Evolutionary conservation across 257 asterid species (phyloP).

Genomic region (Primulina eburnea): DNA sequence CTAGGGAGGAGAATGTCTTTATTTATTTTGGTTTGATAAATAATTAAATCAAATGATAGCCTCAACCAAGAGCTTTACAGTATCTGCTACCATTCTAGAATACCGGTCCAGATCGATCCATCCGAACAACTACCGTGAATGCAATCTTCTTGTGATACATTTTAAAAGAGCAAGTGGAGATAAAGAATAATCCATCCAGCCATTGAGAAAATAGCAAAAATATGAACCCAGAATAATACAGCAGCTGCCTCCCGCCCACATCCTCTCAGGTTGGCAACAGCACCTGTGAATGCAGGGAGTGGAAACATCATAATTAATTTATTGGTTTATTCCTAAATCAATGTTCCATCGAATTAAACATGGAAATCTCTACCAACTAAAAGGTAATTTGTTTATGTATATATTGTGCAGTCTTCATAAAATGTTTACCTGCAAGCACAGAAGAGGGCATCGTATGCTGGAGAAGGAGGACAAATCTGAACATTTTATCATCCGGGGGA

Average conservation of each 20-base stretch:
- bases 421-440: constrained; percentile 72
- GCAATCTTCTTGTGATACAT: neutral
- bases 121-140: neutral
- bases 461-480: constrained; percentile 88
- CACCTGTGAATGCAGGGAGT: constrained; percentile 53
- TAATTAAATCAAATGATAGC: too few species aligned
- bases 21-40: too few species aligned
- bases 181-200: constrained; percentile 96
- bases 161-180: constrained; percentile 71
- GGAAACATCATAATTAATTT: neutral
- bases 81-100: neutral
- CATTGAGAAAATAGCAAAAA: constrained; percentile 90
- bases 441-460: constrained; percentile 99
- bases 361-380: too few species aligned
- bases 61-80: neutral
- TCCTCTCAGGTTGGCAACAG: constrained; percentile 96
- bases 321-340: neutral
- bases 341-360: neutral
- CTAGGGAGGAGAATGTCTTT: neutral
- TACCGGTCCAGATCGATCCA: neutral
- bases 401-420: neutral
- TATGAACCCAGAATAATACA: constrained; percentile 95
- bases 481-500: constrained; percentile 90
- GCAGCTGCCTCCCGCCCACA: constrained; percentile 96
- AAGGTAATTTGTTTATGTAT: too few species aligned